These are phyloP conservation scores for Heliocybe sulcata DNA, from an alignment of 1,284 basidiomycete species.

Conservation along the genomic window DNA sequence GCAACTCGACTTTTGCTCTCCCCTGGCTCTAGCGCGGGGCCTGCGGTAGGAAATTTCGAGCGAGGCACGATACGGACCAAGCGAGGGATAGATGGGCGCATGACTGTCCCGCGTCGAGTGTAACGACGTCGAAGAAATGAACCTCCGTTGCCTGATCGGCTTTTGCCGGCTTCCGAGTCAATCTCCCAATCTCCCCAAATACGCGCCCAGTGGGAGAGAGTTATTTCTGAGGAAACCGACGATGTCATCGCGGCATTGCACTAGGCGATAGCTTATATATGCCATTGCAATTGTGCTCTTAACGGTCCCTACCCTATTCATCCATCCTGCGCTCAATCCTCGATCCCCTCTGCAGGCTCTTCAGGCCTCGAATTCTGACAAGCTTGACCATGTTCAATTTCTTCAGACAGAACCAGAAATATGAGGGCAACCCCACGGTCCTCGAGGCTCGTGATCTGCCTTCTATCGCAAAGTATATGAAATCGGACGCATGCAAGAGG, in stretches of 20 bases:
- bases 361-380: not conserved
- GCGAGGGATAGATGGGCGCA: slow-evolving; percentile 26
- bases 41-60: slow-evolving; percentile 17
- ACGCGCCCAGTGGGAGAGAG: no score
- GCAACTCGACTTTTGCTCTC: slow-evolving; percentile 18
- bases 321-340: not conserved
- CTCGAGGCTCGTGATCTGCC: slow-evolving; percentile 29
- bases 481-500: slow-evolving; percentile 57
- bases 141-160: not conserved
- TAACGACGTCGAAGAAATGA: not conserved
- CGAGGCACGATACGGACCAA: slow-evolving; percentile 35
- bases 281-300: not conserved
- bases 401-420: not conserved
- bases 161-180: no score
- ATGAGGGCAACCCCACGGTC: not conserved
- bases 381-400: not conserved
- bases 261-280: not conserved
- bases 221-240: not conserved
- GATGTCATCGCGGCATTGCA: not conserved
- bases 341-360: not conserved
- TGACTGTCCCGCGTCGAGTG: slow-evolving; percentile 8
- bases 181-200: no score
- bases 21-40: slow-evolving; percentile 8
- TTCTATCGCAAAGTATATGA: slow-evolving; percentile 60
- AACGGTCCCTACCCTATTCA: not conserved